phyloP scores from a whole-genome alignment of 164 flowering plant species.

The Akebia trifoliata region DNA sequence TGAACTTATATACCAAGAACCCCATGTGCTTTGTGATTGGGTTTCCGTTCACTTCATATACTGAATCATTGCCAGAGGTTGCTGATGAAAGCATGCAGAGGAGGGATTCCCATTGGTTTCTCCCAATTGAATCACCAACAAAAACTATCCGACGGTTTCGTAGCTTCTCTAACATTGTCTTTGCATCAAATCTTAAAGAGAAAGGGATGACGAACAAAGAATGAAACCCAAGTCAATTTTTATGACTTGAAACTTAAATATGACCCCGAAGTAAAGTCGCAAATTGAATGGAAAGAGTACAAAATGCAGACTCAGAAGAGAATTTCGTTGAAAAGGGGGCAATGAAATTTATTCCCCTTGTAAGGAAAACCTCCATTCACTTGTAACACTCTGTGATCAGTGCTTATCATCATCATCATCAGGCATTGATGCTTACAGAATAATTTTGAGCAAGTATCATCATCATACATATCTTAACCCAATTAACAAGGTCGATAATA shows the following conservation, averaged over 20 bases:
- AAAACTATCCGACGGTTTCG: constrained; percentile 57
- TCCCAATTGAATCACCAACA: constrained; percentile 87
- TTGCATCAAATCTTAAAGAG: constrained; percentile 58
- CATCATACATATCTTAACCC: no score
- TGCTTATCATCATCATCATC: no score
- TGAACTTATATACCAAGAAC: constrained; percentile 49
- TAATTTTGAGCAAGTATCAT: no score
- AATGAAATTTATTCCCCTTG: no score
- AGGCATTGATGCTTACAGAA: no score
- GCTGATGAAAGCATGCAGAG: constrained; percentile 75
- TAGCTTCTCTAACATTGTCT: constrained; percentile 51
- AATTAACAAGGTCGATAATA: no score
- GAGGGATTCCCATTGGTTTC: constrained; percentile 93
- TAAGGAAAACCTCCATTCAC: no score
- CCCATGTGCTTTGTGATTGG: constrained; percentile 83
- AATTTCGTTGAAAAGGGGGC: no score
- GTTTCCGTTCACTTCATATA: constrained; percentile 71
- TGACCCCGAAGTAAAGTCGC: not conserved
- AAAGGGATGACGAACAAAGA: not conserved
- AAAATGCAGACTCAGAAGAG: no score
- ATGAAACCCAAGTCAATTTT: not conserved
- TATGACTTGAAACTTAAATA: no score
- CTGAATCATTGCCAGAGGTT: constrained; percentile 39
- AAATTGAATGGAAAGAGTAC: not conserved
- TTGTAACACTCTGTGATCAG: no score